Conservation (phyloP, 768 basidiomycete genomes). For the Imleria badia region DNA sequence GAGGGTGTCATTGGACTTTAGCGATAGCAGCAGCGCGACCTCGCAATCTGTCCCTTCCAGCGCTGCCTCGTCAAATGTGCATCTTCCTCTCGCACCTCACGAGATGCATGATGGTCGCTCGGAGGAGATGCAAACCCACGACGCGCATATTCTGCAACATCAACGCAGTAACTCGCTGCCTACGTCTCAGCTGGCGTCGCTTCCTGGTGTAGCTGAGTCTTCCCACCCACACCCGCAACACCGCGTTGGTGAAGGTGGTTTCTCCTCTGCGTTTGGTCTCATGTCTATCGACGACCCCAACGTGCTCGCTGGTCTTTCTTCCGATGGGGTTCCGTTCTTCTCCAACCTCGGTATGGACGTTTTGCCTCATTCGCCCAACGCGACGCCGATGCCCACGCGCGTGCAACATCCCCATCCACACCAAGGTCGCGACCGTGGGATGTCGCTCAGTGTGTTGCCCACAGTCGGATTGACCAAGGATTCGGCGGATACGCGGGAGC, state of each 20-base stretch:
- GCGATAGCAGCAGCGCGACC: conserved; percentile 44
- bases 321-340: conserved; percentile 67
- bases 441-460: conserved; percentile 29
- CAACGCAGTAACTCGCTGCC: conserved; percentile 19
- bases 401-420: conserved; percentile 21
- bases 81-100: conserved; percentile 42
- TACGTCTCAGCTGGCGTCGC: conserved; percentile 12
- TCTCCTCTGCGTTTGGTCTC: conserved; percentile 68
- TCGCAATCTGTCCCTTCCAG: conserved; percentile 51
- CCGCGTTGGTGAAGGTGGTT: conserved; percentile 36
- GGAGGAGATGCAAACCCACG: conserved; percentile 29
- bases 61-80: conserved; percentile 51
- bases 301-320: conserved; percentile 59
- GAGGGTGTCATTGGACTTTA: conserved; percentile 37
- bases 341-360: conserved; percentile 28
- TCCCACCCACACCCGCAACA: conserved; percentile 14
- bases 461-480: conserved; percentile 37
- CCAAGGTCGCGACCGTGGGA: conserved; percentile 19
- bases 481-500: conserved; percentile 43
- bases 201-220: neutral
- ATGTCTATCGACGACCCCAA: conserved; percentile 76
- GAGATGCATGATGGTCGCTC: conserved; percentile 29
- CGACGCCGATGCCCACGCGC: conserved; percentile 46
- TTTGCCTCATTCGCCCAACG: conserved; percentile 41
- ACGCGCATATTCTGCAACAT: conserved; percentile 13